A percentile compares a stretch with the other conserved stretches of the same genome.
Conservation (phyloP, 768 basidiomycete genomes). For the Boletus reticuloceps region DNA sequence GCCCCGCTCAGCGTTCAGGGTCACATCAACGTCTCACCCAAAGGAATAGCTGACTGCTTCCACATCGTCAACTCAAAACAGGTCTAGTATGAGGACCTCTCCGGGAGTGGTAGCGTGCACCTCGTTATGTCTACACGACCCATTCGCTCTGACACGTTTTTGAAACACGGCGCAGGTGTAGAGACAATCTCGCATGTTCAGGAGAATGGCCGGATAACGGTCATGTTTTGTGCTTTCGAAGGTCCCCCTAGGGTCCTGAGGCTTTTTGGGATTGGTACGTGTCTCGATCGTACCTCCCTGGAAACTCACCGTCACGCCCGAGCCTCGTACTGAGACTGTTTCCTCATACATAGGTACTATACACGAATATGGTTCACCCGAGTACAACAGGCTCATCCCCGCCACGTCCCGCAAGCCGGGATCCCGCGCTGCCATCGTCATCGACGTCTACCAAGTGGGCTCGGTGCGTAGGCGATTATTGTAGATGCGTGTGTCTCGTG, state of each 20-base stretch:
- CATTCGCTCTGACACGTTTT: not conserved
- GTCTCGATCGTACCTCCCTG: not conserved
- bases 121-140: not conserved
- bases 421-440: conserved; percentile 56
- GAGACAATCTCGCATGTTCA: conserved; percentile 62
- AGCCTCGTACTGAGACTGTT: not conserved
- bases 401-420: conserved; percentile 48
- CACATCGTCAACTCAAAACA: conserved; percentile 51
- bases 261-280: conserved; percentile 55
- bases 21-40: conserved; percentile 67
- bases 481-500: too few species aligned
- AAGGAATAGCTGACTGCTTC: conserved; percentile 63
- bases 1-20: conserved; percentile 58
- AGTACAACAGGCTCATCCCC: conserved; percentile 54
- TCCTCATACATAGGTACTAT: conserved; percentile 43
- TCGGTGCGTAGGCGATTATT: conserved; percentile 31
- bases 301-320: too few species aligned
- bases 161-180: conserved; percentile 37
- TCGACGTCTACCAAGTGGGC: conserved; percentile 59
- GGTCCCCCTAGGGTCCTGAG: conserved; percentile 59
- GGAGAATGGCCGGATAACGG: conserved; percentile 62
- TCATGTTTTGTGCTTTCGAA: conserved; percentile 61
- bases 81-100: conserved; percentile 75
- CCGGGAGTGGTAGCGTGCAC: conserved; percentile 53
- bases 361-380: conserved; percentile 61